Percentiles rank a stretch among this genome's conserved stretches.
These are phyloP conservation scores for Fusarium phyllophilum DNA, from an alignment of 2,329 filamentous ascomycete species.

Conservation along the genomic window DNA sequence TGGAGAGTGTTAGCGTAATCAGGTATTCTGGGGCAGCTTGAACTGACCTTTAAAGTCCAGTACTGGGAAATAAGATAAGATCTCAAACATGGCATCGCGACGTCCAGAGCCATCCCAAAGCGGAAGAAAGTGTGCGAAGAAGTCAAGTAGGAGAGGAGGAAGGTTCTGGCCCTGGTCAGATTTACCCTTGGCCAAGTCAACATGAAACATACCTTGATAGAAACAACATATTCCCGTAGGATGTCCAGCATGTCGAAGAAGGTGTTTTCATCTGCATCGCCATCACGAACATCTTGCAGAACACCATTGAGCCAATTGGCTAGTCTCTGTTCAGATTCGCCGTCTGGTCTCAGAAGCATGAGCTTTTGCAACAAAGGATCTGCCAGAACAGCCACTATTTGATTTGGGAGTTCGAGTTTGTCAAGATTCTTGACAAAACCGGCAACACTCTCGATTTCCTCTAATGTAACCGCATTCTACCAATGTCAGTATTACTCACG, in stretches of 20 bases:
- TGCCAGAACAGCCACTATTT: slow-evolving; percentile 79
- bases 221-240: slow-evolving; percentile 64
- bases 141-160: slow-evolving; percentile 59
- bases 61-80: slow-evolving; percentile 67
- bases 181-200: background rate
- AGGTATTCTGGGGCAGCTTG: background rate
- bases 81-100: slow-evolving; percentile 63
- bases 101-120: slow-evolving; percentile 71
- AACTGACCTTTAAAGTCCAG: slow-evolving; percentile 64
- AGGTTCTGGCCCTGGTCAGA: slow-evolving; percentile 52
- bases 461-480: slow-evolving; percentile 72
- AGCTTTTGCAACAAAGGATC: slow-evolving; percentile 85
- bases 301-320: slow-evolving; percentile 68
- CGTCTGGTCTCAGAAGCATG: slow-evolving; percentile 69
- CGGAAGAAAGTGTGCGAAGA: slow-evolving; percentile 63
- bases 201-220: slow-evolving; percentile 61
- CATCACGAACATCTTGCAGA: slow-evolving; percentile 64
- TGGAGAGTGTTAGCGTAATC: slow-evolving; percentile 47
- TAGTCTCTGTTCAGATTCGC: slow-evolving; percentile 62
- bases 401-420: slow-evolving; percentile 82
- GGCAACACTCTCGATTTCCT: slow-evolving; percentile 79
- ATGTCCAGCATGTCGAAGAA: slow-evolving; percentile 65
- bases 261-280: slow-evolving; percentile 59
- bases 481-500: slow-evolving; percentile 19
- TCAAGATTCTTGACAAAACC: slow-evolving; percentile 79